Percentiles rank a stretch among this genome's conserved stretches.
These are phyloP conservation scores for Penicillium sp. DNA, from an alignment of 2,329 filamentous ascomycete species.

Conservation along the genomic window DNA sequence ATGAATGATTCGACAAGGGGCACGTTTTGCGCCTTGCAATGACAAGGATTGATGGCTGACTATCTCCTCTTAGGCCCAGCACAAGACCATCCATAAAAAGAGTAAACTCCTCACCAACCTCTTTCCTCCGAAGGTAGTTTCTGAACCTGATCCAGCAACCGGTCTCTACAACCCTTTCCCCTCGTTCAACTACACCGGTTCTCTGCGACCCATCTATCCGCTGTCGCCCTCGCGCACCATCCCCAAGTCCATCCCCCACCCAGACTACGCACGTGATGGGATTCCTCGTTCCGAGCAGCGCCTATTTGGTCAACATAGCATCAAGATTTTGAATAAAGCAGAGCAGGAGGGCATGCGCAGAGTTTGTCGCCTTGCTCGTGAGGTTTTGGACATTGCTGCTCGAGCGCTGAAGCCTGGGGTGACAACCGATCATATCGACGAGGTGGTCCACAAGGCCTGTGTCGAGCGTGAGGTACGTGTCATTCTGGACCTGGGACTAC, in stretches of 20 bases:
- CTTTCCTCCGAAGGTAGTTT: constrained; percentile 75
- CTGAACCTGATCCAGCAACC: constrained; percentile 88
- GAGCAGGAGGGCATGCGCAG: constrained; percentile 88
- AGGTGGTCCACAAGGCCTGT: constrained; percentile 91
- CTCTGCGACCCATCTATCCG: constrained; percentile 81
- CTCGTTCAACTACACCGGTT: constrained; percentile 75
- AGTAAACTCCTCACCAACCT: constrained; percentile 70
- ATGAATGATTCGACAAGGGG: constrained; percentile 24
- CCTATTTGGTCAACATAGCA: constrained; percentile 71
- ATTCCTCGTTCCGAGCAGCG: constrained; percentile 65
- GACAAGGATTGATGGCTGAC: constrained; percentile 12
- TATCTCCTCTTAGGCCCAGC: constrained; percentile 59
- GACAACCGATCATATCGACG: constrained; percentile 92
- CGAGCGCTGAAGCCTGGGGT: constrained; percentile 82
- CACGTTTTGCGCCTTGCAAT: constrained; percentile 10
- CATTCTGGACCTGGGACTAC: not conserved
- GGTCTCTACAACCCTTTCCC: constrained; percentile 91
- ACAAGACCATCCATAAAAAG: constrained; percentile 84
- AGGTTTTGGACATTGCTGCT: constrained; percentile 89
- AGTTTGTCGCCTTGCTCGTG: constrained; percentile 79
- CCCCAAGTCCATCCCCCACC: constrained; percentile 74
- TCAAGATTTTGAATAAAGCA: constrained; percentile 75
- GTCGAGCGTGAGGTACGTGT: constrained; percentile 79
- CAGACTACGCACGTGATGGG: constrained; percentile 85
- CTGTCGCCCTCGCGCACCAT: constrained; percentile 70